Percentiles rank a stretch among this genome's conserved stretches.
Evolutionary conservation across 352 stramenopile species (phyloP).

Genomic region (Phytophthora brassicae): DNA sequence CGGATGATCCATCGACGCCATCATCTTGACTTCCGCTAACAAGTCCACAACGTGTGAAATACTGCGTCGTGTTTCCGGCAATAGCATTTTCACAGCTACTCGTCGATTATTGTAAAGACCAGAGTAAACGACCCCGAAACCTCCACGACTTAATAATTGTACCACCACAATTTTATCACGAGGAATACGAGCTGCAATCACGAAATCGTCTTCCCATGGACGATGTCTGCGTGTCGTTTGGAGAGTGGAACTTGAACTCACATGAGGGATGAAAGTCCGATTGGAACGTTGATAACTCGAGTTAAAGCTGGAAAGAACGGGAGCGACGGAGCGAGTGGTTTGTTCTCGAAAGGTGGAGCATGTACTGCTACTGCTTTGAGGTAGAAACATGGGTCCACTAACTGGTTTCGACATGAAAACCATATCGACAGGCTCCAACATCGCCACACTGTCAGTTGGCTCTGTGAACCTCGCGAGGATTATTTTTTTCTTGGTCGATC

Average conservation of each 20-base stretch:
- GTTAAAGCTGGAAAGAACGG: conserved; percentile 24
- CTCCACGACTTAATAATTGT: conserved; percentile 40
- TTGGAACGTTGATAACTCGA: conserved; percentile 19
- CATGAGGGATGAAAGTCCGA: conserved; percentile 12
- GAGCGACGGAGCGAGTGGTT: conserved; percentile 16
- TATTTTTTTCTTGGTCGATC: conserved; percentile 16
- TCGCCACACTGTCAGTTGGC: conserved; percentile 27
- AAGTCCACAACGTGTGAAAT: conserved; percentile 36
- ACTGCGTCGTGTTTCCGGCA: conserved; percentile 39
- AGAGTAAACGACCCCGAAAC: conserved; percentile 51
- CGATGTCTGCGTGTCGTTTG: conserved; percentile 8
- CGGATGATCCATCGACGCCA: conserved; percentile 42
- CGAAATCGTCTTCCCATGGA: conserved; percentile 44
- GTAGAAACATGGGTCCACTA: conserved; percentile 19
- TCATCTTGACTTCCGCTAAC: conserved; percentile 48
- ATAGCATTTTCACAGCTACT: conserved; percentile 54
- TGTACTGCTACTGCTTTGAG: conserved; percentile 29
- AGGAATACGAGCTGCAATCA: conserved; percentile 44
- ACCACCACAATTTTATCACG: conserved; percentile 38
- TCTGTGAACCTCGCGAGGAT: conserved; percentile 9
- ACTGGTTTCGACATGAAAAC: conserved; percentile 26
- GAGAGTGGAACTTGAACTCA: conserved; percentile 13
- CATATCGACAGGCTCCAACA: conserved; percentile 33
- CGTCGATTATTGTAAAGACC: conserved; percentile 34
- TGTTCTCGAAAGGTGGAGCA: conserved; percentile 26